Evolutionary conservation across 1,139 yeast genomes (phyloP).

Genomic region (Blastobotrys indianensis): DNA sequence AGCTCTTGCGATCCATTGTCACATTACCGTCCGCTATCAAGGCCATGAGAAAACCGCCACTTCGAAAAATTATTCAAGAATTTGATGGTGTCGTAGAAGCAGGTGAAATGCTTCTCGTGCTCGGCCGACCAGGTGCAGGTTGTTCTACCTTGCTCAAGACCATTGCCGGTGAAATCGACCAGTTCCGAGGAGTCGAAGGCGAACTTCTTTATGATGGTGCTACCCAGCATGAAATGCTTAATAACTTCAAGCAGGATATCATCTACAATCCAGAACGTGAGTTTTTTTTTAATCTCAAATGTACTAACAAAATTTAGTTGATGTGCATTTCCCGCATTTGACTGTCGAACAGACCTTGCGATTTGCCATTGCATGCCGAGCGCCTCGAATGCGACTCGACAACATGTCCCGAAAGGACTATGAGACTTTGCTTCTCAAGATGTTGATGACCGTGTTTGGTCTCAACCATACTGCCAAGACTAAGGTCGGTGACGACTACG

Average conservation of each 20-base stretch:
- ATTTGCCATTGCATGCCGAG: slow-evolving; percentile 54
- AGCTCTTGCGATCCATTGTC: slow-evolving; percentile 35
- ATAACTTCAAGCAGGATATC: slow-evolving; percentile 45
- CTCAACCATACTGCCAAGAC: slow-evolving; percentile 50
- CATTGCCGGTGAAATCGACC: slow-evolving; percentile 47
- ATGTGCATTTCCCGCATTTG: slow-evolving; percentile 57
- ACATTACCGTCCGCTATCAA: slow-evolving; percentile 29
- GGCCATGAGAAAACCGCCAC: slow-evolving; percentile 27
- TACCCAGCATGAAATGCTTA: slow-evolving; percentile 44
- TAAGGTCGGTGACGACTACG: slow-evolving; percentile 55
- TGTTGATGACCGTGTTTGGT: slow-evolving; percentile 54
- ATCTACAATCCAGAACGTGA: slow-evolving; percentile 51
- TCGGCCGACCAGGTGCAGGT: slow-evolving; percentile 67
- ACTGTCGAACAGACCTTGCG: slow-evolving; percentile 58
- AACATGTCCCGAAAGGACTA: slow-evolving; percentile 45
- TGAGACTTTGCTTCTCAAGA: slow-evolving; percentile 43
- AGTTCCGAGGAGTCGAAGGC: slow-evolving; percentile 39
- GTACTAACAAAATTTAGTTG: slow-evolving; percentile 33
- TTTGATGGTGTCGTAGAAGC: slow-evolving; percentile 42
- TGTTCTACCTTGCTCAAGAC: slow-evolving; percentile 54
- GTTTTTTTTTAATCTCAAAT: slow-evolving; percentile 5
- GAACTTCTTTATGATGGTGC: slow-evolving; percentile 49
- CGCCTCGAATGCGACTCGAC: slow-evolving; percentile 51
- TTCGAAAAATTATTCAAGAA: slow-evolving; percentile 42
- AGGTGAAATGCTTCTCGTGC: slow-evolving; percentile 58